phyloP scores from a whole-genome alignment of 345 rosid species.

The Eucalyptus cladocalyx region DNA sequence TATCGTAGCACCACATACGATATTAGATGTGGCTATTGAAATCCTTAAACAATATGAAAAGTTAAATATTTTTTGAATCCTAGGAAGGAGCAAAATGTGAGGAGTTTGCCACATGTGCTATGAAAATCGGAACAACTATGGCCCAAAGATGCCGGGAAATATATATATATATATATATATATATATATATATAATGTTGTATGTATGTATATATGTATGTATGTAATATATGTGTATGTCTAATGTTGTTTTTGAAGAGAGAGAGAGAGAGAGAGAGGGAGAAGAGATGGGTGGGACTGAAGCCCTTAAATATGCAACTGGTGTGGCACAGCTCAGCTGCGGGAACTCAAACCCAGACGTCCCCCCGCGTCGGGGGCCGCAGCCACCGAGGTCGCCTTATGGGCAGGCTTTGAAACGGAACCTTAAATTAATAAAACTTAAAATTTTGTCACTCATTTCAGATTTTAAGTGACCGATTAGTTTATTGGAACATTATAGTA shows the following conservation, averaged over 20 bases:
- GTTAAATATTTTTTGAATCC: no score
- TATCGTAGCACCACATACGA: background rate
- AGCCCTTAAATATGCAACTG: no score
- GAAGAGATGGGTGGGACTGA: background rate
- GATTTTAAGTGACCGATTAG: background rate
- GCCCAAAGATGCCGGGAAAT: no score
- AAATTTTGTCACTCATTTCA: background rate
- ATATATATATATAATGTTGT: no score
- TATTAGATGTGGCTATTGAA: background rate
- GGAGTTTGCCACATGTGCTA: background rate
- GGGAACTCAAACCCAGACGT: no score
- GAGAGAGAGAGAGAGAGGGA: background rate
- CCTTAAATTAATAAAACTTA: background rate
- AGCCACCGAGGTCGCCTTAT: background rate
- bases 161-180: no score
- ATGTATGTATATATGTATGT: no score
- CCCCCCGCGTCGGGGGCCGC: background rate
- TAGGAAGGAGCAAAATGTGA: background rate
- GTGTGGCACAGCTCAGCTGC: no score
- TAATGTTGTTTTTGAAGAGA: no score
- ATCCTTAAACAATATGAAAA: no score
- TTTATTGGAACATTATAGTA: background rate
- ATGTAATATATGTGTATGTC: no score
- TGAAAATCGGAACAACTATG: background rate
- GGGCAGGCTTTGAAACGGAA: background rate